A percentile compares a stretch with the other conserved stretches of the same genome.
phyloP scores from a whole-genome alignment of 176 grass and related monocot genomes.

The Miscanthus lutarioriparius region DNA sequence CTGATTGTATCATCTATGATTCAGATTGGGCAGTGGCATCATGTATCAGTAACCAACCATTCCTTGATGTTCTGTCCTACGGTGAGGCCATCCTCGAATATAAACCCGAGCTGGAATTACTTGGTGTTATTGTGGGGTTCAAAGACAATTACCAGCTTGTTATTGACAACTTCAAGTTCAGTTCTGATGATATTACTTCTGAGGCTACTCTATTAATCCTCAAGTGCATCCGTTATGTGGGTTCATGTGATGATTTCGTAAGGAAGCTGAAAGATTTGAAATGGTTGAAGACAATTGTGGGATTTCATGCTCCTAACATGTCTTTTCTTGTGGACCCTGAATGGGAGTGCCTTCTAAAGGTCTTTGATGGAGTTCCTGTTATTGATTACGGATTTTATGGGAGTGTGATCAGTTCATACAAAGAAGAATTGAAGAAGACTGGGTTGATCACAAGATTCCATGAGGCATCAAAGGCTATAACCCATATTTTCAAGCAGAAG shows the following conservation, averaged over 20 bases:
- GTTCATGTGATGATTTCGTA: conserved; percentile 25
- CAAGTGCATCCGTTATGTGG: conserved; percentile 43
- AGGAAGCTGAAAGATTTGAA: conserved; percentile 37
- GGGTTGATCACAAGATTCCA: conserved; percentile 43
- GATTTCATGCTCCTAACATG: conserved; percentile 43
- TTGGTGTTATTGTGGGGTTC: conserved; percentile 56
- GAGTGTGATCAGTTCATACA: conserved; percentile 34
- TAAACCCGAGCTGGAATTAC: conserved; percentile 59
- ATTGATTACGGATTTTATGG: conserved; percentile 69
- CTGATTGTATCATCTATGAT: conserved; percentile 46
- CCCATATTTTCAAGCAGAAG: conserved; percentile 30
- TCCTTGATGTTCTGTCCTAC: conserved; percentile 60
- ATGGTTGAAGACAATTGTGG: conserved; percentile 68
- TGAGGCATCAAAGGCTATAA: conserved; percentile 45
- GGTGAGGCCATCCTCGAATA: conserved; percentile 40
- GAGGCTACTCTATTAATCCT: conserved; percentile 57
- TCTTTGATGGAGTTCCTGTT: conserved; percentile 37
- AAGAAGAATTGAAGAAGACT: conserved; percentile 46
- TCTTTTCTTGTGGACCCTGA: conserved; percentile 51
- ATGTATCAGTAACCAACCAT: conserved; percentile 50
- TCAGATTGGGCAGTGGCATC: conserved; percentile 46
- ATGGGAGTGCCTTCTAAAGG: conserved; percentile 54
- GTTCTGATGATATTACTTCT: conserved; percentile 37
- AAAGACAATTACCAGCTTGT: conserved; percentile 47
- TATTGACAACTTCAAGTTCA: conserved; percentile 58